Evolutionary conservation across 2,329 filamentous ascomycete genomes (phyloP).

Genomic region (Alternaria gansuensis): DNA sequence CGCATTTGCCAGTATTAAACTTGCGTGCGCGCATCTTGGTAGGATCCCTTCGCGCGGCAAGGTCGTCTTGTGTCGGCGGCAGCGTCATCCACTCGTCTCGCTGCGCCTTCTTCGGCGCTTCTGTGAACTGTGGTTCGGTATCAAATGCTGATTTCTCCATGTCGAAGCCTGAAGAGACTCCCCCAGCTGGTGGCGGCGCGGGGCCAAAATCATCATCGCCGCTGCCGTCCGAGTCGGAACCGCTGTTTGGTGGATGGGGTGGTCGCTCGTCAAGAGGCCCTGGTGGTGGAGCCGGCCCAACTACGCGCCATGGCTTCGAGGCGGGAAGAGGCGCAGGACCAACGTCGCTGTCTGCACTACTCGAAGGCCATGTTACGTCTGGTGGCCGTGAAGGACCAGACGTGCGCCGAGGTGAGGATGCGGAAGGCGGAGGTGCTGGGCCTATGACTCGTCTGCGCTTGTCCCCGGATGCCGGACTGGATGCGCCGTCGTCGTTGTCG

Average conservation of each 20-base stretch:
- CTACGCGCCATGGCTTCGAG: conserved; percentile 51
- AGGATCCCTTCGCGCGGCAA: conserved; percentile 74
- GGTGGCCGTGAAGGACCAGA: conserved; percentile 64
- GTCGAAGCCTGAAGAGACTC: conserved; percentile 26
- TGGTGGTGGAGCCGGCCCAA: conserved; percentile 65
- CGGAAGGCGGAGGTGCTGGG: conserved; percentile 63
- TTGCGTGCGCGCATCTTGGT: conserved; percentile 83
- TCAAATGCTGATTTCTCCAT: conserved; percentile 44
- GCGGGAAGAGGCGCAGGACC: conserved; percentile 57
- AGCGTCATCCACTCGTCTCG: conserved; percentile 75
- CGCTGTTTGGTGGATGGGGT: conserved; percentile 44
- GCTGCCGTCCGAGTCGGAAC: conserved; percentile 49
- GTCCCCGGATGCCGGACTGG: conserved; percentile 54
- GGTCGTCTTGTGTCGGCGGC: conserved; percentile 60
- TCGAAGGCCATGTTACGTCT: conserved; percentile 39
- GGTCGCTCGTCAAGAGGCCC: conserved; percentile 59
- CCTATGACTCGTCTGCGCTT: conserved; percentile 65
- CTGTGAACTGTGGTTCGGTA: conserved; percentile 41
- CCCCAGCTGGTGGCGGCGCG: conserved; percentile 51
- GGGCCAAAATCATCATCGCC: conserved; percentile 60
- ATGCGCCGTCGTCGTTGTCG: conserved; percentile 54
- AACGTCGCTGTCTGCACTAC: conserved; percentile 39
- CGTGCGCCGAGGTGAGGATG: conserved; percentile 48
- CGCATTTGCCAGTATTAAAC: conserved; percentile 76
- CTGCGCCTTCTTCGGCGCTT: conserved; percentile 60